Evolutionary conservation across 768 basidiomycete genomes (phyloP), one percentile per base, ranked within the genome.

Genomic region (Sarcomyxa edulis): DNA sequence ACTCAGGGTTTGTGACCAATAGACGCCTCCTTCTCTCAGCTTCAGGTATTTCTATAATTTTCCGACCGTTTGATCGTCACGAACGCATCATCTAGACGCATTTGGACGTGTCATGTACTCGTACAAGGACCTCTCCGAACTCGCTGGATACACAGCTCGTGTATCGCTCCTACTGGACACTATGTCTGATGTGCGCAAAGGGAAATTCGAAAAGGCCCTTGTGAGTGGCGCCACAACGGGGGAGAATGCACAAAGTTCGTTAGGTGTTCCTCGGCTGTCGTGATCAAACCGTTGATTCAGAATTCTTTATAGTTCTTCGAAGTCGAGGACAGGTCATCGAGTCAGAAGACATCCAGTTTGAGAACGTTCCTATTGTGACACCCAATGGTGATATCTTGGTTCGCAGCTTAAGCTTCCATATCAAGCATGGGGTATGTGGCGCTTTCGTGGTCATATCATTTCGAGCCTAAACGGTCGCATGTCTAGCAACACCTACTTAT

Each of bases 61-160:
- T 23, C n/a, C 29, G 4, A 18, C 43, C n/a, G 23, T 20, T 36
- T 18, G 15, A n/a, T 35, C 22, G 6, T 47, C 7, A 23, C 23
- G 43, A 32, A 12, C 6, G 25, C 31, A 39, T 25, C 23, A 18
- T 23, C 42, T 14, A 78, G 95, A 98, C 64, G 95, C 95, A 1
- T 87, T 97, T 49, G 93, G 93, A 22, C 78, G 94, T 14, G 81
- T 96, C 20, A 92, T 98, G 90, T 95, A 94, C 58, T 92, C 90
- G 3, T 97, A 96, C 67, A 97, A 96, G 60, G 94, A 98, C 56
- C 69, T 99, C 4, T 81, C 91, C 4, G 95, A 99, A 56, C 76
- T 99, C 23, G 92, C 95, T 3, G 95, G 95, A 8, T 97, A 96
- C 56, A 97, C 95, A 2, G 78, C 90, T 1, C 81, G 95, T 10